Base-by-base conservation (phyloP, 2,329 filamentous ascomycete genomes). In the Cladophialophora exuberans region DNA sequence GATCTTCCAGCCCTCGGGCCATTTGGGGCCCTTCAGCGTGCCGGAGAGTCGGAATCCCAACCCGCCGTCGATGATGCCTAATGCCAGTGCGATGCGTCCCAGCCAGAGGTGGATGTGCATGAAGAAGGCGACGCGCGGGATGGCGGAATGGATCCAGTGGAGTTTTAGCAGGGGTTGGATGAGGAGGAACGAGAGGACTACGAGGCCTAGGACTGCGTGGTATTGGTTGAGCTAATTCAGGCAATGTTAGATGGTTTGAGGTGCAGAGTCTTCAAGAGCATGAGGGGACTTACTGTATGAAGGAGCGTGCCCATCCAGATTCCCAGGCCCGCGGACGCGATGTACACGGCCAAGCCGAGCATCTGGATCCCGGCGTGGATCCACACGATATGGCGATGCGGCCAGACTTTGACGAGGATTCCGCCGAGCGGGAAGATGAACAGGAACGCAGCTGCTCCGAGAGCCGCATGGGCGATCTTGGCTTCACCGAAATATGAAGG, bases 41-140 rank as follows among this genome's bases (percentile, higher is more conserved):
- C 41, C 44, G 2, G 58, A 55, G 7, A 56, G 45, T 31, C 52
- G 52, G 33, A 83, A 73, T 0, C 81, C 81, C 1, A 83, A 65
- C 0, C 79, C 81, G 11, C 79, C 81, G 62, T 83, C 83, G 63
- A 83, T 72, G 51, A 82, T 78, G 3, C 79, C 81, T 1, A 83
- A 67, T 0, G 75, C 70, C 7, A 84, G 73, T 25, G 76, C 69
- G 28, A 70, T 58, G 2, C 81, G 73, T 17, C 81, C 81, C 15
- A 81, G 62, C 81, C 81, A 83, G 42, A 82, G 69, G 61, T 84
- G 81, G 2, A 68, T 35, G 35, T 61, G 49, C 13, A 43, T 56
- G 7, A 62, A 56, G 39, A 62, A 60, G 6, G 52, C 49, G 23
- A 60, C 46, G 11, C 65, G 65, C 2, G 71, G 69, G 13, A 73